These are phyloP conservation scores for Aegilops sharonensis DNA, from an alignment of 176 grass and related monocot genomes.

Conservation along the genomic window DNA sequence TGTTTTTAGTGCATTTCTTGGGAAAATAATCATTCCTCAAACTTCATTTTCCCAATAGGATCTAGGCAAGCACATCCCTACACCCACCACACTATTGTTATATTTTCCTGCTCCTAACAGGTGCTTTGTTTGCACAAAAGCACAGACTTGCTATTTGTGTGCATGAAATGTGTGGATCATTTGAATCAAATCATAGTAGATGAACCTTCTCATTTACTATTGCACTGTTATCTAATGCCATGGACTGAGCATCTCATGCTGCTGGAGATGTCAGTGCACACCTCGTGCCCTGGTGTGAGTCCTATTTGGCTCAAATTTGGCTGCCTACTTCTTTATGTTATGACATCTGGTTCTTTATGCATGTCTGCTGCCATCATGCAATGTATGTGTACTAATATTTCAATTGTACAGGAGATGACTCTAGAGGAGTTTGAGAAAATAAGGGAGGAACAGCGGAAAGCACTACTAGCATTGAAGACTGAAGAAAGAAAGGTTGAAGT, in stretches of 20 bases:
- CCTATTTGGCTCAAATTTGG: neutral
- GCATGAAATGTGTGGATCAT: neutral
- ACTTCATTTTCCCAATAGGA: neutral
- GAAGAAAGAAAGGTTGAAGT: conserved; percentile 85
- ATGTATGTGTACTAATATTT: conserved; percentile 18
- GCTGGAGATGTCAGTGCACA: neutral
- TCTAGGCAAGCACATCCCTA: neutral
- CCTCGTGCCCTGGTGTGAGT: too few relatives aligned
- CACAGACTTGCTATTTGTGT: neutral
- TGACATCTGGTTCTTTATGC: neutral
- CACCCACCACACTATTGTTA: neutral
- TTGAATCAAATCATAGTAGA: neutral
- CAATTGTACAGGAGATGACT: conserved; percentile 70
- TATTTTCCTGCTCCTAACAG: neutral
- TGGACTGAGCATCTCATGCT: neutral
- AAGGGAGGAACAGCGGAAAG: conserved; percentile 76
- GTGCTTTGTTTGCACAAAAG: neutral
- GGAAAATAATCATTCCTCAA: neutral
- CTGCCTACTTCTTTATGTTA: neutral
- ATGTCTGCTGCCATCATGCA: neutral
- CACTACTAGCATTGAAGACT: conserved; percentile 58
- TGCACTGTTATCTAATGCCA: neutral
- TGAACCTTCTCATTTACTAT: neutral
- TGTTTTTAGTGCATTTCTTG: neutral
- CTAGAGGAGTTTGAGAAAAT: conserved; percentile 92